Base-by-base conservation (phyloP, 352 stramenopile genomes). In the Phytophthora chlamydospora region DNA sequence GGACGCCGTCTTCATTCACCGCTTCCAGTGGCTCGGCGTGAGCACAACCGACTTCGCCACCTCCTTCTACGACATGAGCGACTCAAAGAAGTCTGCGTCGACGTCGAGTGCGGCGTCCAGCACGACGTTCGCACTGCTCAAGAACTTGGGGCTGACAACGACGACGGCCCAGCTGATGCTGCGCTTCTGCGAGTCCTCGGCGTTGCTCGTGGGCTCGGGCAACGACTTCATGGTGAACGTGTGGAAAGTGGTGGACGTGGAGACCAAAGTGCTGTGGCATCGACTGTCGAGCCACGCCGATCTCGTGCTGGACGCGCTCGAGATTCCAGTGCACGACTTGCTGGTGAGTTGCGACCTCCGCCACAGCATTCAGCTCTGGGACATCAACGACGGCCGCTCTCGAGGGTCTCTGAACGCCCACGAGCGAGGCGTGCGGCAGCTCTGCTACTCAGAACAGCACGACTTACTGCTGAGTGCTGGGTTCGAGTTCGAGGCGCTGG, bases 401-500 rank as follows among this genome's bases (percentile, higher is more conserved):
- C 78, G 85, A 1, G 87, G 86, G 0, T 49, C 71, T 9, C 79
- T 97, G 4, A 27, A 76, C 0, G 80, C 73, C 2, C 89, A 97
- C 52, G 76, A 66, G 4, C 75, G 80, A 24, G 89, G 88, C 13
- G 79, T 97, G 49, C 82, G 83, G 11, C 81, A 91, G 34, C 73
- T 96, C 56, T 86, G 85, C n/a, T 97, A 93, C 50, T 90, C 85
- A 1, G 66, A 66, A 19, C 71, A 88, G 6, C 80, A 93, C 40
- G 85, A 92, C 53, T 34, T 95, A 35, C 50, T 97, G 14, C 70
- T 97, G 3, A 93, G 76, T n/a, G 85, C 78, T 0, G 86, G 88
- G 7, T 96, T 94, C 61, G 89, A 97, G 50, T 93, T 90, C 49
- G 85, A 94, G 14, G 87, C 83, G 0, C 81, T 86, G 8, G 83